Conservation (phyloP, 371 early-diverging fungal species). For the Actinomucor elegans region DNA sequence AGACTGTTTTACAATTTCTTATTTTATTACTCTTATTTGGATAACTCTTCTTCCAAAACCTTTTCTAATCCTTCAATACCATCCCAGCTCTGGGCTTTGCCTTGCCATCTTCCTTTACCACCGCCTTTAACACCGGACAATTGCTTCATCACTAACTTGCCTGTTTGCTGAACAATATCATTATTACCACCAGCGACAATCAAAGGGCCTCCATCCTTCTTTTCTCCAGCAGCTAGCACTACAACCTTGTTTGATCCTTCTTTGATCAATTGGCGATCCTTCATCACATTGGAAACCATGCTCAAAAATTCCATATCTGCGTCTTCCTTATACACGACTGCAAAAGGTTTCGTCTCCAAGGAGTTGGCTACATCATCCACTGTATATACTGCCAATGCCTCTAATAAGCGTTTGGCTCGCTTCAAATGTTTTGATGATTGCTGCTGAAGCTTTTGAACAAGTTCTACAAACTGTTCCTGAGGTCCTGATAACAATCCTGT, state of each 20-base stretch:
- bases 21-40: too few species aligned
- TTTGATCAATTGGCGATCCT: constrained; percentile 27
- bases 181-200: constrained; percentile 47
- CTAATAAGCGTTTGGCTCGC: constrained; percentile 43
- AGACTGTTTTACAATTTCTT: background rate
- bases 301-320: constrained; percentile 62
- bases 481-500: constrained; percentile 55
- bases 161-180: constrained; percentile 47
- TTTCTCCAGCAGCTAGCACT: constrained; percentile 52
- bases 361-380: constrained; percentile 35
- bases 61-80: constrained; percentile 35
- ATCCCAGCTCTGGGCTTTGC: constrained; percentile 61
- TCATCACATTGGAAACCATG: constrained; percentile 11
- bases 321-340: constrained; percentile 55
- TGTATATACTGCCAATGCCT: constrained; percentile 51
- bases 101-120: constrained; percentile 69
- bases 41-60: constrained; percentile 8
- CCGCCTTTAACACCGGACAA: constrained; percentile 59
- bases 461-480: constrained; percentile 62
- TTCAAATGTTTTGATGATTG: constrained; percentile 42
- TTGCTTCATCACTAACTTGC: constrained; percentile 33
- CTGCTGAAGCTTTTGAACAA: constrained; percentile 45
- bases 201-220: constrained; percentile 55
- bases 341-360: constrained; percentile 28
- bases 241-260: constrained; percentile 30